Percentiles rank a stretch among this genome's conserved stretches.
These are phyloP conservation scores for Lolium perenne DNA, from an alignment of 176 grass and related monocot species.

Conservation along the genomic window DNA sequence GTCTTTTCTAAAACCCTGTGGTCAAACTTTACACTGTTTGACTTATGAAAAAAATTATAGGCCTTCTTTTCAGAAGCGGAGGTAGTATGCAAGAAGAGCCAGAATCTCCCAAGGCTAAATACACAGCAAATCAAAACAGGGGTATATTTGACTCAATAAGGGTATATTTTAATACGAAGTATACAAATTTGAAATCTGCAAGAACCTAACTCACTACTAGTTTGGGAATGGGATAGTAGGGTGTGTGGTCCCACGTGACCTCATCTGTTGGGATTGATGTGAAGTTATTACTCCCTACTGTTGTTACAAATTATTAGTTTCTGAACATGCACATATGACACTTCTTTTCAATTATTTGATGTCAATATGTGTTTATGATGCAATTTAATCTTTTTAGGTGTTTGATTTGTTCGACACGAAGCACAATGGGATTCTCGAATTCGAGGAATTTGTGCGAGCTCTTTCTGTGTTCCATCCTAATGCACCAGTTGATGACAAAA, in stretches of 20 bases:
- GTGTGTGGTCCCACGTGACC: background rate
- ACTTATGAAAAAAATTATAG: too few species aligned
- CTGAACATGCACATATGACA: background rate
- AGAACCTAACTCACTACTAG: background rate
- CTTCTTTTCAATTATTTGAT: slow-evolving; percentile 1
- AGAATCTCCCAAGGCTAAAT: background rate
- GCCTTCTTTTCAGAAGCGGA: too few species aligned
- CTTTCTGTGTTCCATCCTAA: slow-evolving; percentile 86
- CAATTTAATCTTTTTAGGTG: slow-evolving; percentile 58
- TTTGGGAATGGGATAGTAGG: background rate
- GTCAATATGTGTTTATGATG: slow-evolving; percentile 7
- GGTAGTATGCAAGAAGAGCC: background rate
- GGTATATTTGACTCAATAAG: background rate
- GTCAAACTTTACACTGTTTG: too few species aligned
- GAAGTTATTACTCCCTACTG: background rate
- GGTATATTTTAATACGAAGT: slow-evolving; percentile 6
- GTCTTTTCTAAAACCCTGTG: too few species aligned
- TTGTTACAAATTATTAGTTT: slow-evolving; percentile 12
- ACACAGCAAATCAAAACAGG: background rate
- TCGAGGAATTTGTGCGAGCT: slow-evolving; percentile 84
- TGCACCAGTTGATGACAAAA: slow-evolving; percentile 73
- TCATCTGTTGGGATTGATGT: background rate
- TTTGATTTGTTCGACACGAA: slow-evolving; percentile 87
- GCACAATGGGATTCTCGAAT: slow-evolving; percentile 76
- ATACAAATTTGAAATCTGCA: background rate